Evolutionary conservation across 2,329 filamentous ascomycete species (phyloP).

Genomic region (Escovopsis weberi): DNA sequence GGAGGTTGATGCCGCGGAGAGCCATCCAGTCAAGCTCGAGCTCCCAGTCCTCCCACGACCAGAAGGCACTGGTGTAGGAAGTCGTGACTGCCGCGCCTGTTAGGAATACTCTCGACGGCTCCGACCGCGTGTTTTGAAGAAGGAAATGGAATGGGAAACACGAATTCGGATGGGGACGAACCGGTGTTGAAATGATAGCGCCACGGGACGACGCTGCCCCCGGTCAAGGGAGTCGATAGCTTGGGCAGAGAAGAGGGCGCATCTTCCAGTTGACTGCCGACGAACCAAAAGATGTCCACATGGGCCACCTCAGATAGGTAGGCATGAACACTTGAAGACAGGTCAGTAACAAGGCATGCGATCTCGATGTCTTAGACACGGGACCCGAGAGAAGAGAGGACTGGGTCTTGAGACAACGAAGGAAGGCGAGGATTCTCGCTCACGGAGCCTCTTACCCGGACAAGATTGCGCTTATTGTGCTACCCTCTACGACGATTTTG

Average conservation of each 20-base stretch:
- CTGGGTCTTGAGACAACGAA: too few species aligned
- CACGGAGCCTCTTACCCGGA: slow-evolving; percentile 4
- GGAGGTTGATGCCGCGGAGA: slow-evolving; percentile 33
- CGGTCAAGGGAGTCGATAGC: slow-evolving; percentile 3
- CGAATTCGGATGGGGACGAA: slow-evolving; percentile 1
- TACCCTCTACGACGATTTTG: slow-evolving; percentile 8
- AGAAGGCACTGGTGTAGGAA: slow-evolving; percentile 35
- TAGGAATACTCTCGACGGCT: background rate
- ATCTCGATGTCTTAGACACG: background rate
- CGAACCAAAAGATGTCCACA: slow-evolving; percentile 11
- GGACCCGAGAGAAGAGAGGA: too few species aligned
- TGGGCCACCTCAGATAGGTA: slow-evolving; percentile 8
- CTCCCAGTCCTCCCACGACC: slow-evolving; percentile 38
- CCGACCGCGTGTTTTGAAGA: background rate
- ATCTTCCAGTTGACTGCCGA: slow-evolving; percentile 8
- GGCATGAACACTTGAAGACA: slow-evolving; percentile 6
- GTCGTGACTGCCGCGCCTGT: slow-evolving; percentile 26
- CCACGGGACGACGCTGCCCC: slow-evolving; percentile 7
- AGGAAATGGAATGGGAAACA: too few species aligned
- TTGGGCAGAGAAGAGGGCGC: slow-evolving; percentile 7
- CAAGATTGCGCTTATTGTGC: slow-evolving; percentile 7
- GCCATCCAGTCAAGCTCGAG: slow-evolving; percentile 36
- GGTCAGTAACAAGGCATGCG: background rate
- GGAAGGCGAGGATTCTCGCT: background rate
- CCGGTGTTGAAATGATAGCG: slow-evolving; percentile 10